Evolutionary conservation across 2,329 filamentous ascomycete species (phyloP), one percentile per base, ranked within the genome.

Genomic region (Aspergillus sp.): DNA sequence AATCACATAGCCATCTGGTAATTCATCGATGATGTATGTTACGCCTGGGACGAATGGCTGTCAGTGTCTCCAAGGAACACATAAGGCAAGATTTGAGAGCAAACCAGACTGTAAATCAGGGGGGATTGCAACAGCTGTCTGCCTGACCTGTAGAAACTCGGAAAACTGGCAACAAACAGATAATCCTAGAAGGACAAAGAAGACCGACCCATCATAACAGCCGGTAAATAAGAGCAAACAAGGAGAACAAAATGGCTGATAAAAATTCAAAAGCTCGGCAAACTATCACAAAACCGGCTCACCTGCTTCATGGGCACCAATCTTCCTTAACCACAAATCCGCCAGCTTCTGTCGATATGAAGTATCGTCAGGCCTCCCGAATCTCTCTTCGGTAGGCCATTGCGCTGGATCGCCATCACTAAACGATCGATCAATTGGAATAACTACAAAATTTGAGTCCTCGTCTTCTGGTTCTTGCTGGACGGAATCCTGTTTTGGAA

Each of bases 1-100:
- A 0, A 85, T 65, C 0, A 70, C 73, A 66, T 85, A 88, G 2
- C 84, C 83, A 3, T 76, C 68, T 2, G 85, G 85, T 0, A 87
- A 70, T 15, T 68, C 66, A 53, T 85, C 78, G 1, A 88, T 73
- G 2, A 72, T 75, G 66, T 86, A 86, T 2, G 68, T 69, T 11
- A 77, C 67, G 3, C 77, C 77, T 80, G 52, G 23, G 48, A 19
- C 40, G 31, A 5, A 24, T n/a, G 41, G 7, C 41, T 17, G 21
- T 37, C 23, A 46, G 48, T 31, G 6, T 33, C 9, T 12, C 27
- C 4, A 19, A 33, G 27, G 1, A 37, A 31, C 31, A 41, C 49
- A 50, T n/a, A 40, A 44, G 51, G 44, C 12, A 7, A 56, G 12
- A n/a, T 31, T 23, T 41, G 14, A 7, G n/a, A 50, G 31, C 23